Conservation (phyloP, 2,329 filamentous ascomycete genomes). For the Paraconiothyrium brasiliense region DNA sequence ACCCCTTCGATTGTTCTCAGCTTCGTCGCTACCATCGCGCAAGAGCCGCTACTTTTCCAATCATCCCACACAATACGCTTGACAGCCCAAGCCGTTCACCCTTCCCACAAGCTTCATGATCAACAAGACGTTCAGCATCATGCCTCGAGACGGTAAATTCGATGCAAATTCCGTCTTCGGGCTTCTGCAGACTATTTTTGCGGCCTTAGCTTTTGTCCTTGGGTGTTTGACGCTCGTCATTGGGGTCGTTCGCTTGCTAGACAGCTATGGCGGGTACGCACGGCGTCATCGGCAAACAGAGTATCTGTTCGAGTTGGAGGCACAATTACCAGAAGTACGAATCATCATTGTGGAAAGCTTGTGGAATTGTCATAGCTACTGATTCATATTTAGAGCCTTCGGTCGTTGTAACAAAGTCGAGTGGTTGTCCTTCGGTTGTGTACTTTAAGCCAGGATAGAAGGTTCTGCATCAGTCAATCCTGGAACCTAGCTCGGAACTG, state of each 20-base stretch:
- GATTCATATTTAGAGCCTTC: not conserved
- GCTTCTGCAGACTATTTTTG: not conserved
- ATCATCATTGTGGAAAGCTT: not conserved
- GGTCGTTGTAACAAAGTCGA: not conserved
- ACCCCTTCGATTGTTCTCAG: no score
- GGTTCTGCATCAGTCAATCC: no score
- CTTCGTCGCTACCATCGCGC: no score
- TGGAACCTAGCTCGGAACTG: no score
- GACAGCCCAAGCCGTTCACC: no score
- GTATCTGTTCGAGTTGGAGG: not conserved
- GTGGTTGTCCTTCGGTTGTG: no score
- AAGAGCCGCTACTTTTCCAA: no score
- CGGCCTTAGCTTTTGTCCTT: not conserved
- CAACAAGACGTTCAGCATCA: not conserved
- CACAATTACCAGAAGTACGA: not conserved
- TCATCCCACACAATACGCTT: no score
- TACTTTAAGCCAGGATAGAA: no score
- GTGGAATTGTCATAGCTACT: not conserved
- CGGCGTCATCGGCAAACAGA: not conserved
- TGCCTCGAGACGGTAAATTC: not conserved
- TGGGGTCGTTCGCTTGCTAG: not conserved
- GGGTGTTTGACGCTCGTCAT: not conserved
- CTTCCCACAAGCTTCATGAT: no score
- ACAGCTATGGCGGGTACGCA: not conserved
- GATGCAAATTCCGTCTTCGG: not conserved